phyloP scores from a whole-genome alignment of 2,329 filamentous ascomycete species.

The Clonostachys byssicola region DNA sequence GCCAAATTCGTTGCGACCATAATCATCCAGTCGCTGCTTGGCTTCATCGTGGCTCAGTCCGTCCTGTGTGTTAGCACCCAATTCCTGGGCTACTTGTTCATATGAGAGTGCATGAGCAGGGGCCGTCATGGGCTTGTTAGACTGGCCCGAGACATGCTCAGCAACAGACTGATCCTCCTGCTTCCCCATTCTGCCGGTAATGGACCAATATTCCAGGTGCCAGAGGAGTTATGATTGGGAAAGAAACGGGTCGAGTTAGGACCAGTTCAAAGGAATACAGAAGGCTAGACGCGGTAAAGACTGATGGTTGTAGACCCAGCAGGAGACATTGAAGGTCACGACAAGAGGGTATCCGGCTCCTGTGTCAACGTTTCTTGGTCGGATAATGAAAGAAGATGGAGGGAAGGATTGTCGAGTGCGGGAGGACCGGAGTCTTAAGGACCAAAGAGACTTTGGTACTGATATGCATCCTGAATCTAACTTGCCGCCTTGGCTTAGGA shows the following conservation, averaged over 20 bases:
- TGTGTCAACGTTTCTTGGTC: no score
- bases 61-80: slow-evolving; percentile 49
- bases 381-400: no score
- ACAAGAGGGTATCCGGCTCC: neutral
- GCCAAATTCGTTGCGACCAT: slow-evolving; percentile 61
- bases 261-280: neutral
- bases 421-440: neutral
- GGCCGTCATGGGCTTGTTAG: slow-evolving; percentile 46
- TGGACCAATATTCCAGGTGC: neutral
- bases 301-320: neutral
- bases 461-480: slow-evolving; percentile 2
- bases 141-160: slow-evolving; percentile 28
- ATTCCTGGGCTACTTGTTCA: slow-evolving; percentile 46
- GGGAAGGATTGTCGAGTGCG: neutral
- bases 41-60: slow-evolving; percentile 54
- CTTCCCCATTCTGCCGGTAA: slow-evolving; percentile 14
- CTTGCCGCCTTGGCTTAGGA: neutral
- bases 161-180: slow-evolving; percentile 13
- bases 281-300: neutral
- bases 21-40: slow-evolving; percentile 45
- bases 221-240: no score
- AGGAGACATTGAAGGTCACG: neutral
- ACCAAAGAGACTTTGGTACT: slow-evolving; percentile 5
- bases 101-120: slow-evolving; percentile 60
- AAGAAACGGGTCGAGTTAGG: no score